phyloP scores from a whole-genome alignment of 495 filamentous ascomycete genomes.

The Xylaria venustula region DNA sequence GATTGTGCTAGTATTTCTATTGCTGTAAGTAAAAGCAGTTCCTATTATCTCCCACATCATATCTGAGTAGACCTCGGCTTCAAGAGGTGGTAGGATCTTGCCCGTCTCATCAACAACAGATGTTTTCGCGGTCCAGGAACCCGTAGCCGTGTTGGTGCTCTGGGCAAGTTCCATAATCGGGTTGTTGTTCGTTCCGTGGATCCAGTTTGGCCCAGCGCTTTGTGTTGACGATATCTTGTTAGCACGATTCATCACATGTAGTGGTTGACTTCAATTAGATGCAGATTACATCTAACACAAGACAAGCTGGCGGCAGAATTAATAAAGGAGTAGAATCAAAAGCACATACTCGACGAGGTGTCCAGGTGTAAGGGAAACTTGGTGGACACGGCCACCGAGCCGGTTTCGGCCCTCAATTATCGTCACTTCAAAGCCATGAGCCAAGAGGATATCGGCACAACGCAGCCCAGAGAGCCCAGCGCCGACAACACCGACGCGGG shows the following conservation, averaged over 20 bases:
- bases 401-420: conserved; percentile 83
- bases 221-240: conserved; percentile 13
- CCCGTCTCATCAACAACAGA: conserved; percentile 66
- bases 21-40: conserved; percentile 78
- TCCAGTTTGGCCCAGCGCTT: conserved; percentile 86
- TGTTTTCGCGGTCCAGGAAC: conserved; percentile 57
- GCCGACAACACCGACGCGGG: conserved; percentile 71
- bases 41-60: conserved; percentile 78
- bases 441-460: conserved; percentile 78
- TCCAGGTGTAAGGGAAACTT: conserved; percentile 45
- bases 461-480: conserved; percentile 85
- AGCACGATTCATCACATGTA: not conserved
- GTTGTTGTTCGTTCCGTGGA: conserved; percentile 83
- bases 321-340: not conserved
- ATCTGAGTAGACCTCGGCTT: conserved; percentile 54
- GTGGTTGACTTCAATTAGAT: not conserved
- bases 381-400: conserved; percentile 74
- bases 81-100: conserved; percentile 47
- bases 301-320: not conserved
- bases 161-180: conserved; percentile 78
- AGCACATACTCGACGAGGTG: conserved; percentile 37
- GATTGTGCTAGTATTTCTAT: conserved; percentile 62
- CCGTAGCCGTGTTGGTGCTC: conserved; percentile 59
- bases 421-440: conserved; percentile 77
- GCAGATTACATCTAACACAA: not conserved